Percentiles rank a stretch among this genome's conserved stretches.
Evolutionary conservation across 2,329 filamentous ascomycete genomes (phyloP).

Genomic region (Fusarium sambucinum): DNA sequence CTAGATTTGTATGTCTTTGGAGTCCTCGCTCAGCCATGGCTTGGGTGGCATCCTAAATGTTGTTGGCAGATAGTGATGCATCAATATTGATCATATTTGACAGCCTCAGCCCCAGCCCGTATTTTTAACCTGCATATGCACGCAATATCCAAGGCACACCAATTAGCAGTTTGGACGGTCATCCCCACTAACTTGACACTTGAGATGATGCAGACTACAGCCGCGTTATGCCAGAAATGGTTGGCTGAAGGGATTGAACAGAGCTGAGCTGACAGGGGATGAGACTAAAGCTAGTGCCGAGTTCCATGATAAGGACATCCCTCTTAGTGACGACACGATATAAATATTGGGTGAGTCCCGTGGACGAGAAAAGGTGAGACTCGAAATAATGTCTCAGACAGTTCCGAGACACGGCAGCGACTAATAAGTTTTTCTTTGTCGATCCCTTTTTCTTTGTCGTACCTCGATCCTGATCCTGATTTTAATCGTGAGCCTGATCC

Average conservation of each 20-base stretch:
- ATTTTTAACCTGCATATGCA: slow-evolving; percentile 11
- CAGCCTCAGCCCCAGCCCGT: slow-evolving; percentile 1
- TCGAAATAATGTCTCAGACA: slow-evolving; percentile 10
- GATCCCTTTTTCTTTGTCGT: slow-evolving; percentile 25
- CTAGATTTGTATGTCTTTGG: neutral
- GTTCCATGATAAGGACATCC: slow-evolving; percentile 8
- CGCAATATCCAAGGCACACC: slow-evolving; percentile 25
- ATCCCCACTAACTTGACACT: slow-evolving; percentile 29
- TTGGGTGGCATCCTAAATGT: neutral
- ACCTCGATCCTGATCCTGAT: slow-evolving; percentile 18
- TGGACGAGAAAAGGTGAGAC: slow-evolving; percentile 21
- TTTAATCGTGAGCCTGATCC: too few species aligned
- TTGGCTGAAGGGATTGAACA: slow-evolving; percentile 26
- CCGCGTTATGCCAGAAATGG: slow-evolving; percentile 22
- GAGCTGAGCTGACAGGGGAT: slow-evolving; percentile 30
- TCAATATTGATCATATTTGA: slow-evolving; percentile 4
- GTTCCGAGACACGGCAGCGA: slow-evolving; percentile 38
- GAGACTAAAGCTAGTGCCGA: slow-evolving; percentile 12
- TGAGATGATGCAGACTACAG: slow-evolving; percentile 1
- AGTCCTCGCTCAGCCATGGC: neutral
- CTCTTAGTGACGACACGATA: slow-evolving; percentile 26
- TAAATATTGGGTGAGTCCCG: slow-evolving; percentile 15
- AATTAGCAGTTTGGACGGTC: slow-evolving; percentile 29
- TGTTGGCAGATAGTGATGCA: slow-evolving; percentile 26
- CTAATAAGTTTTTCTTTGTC: slow-evolving; percentile 12